These are phyloP conservation scores for Avena eriantha DNA, from an alignment of 176 grass and related monocot genomes.

Conservation along the genomic window DNA sequence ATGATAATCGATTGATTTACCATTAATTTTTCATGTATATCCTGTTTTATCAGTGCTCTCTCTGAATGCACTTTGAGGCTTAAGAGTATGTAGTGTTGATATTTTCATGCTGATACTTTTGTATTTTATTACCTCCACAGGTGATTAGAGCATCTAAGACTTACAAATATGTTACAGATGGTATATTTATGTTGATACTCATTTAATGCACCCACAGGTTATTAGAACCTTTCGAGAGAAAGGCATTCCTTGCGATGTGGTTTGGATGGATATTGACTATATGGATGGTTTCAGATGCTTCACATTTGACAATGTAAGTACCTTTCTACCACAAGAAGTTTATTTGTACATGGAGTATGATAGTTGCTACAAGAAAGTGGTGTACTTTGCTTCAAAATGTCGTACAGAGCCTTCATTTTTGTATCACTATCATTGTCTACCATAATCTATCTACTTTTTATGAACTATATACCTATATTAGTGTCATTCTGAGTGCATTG, in stretches of 20 bases:
- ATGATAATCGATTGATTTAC: background rate
- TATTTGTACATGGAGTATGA: too few relatives aligned
- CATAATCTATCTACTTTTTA: background rate
- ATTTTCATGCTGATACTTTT: background rate
- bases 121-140: background rate
- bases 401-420: background rate
- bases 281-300: conserved; percentile 98
- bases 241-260: conserved; percentile 92
- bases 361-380: background rate
- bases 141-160: background rate
- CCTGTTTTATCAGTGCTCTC: background rate
- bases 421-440: background rate
- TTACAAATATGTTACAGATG: conserved; percentile 28
- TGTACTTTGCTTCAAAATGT: background rate
- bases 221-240: conserved; percentile 89
- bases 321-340: background rate
- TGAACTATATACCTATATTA: background rate
- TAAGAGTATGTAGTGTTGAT: background rate
- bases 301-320: conserved; percentile 80
- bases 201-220: conserved; percentile 58
- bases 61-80: conserved; percentile 17
- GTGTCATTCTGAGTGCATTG: conserved; percentile 1
- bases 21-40: background rate
- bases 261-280: conserved; percentile 99
- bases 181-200: conserved; percentile 30